Evolutionary conservation across 805 yeast species (phyloP).

Genomic region (Deakozyma indianensis): DNA sequence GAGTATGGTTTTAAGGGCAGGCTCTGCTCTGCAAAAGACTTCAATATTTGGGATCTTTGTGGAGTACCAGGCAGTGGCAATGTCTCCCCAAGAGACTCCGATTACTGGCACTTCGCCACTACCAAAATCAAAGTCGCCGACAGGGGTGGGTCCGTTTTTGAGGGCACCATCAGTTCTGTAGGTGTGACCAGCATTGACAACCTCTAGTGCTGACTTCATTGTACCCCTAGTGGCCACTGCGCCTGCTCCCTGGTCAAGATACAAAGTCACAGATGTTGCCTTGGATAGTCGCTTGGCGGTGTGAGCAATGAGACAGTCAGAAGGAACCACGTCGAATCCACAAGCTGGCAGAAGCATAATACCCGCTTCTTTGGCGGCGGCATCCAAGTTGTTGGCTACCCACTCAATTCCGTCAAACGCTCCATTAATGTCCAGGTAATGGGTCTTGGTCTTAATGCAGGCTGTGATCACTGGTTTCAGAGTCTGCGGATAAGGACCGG

Average conservation of each 20-base stretch:
- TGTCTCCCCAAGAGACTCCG: background rate
- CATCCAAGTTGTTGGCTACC: background rate
- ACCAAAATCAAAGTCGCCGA: background rate
- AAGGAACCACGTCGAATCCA: background rate
- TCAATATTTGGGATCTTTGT: background rate
- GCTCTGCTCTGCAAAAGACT: background rate
- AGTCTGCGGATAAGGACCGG: background rate
- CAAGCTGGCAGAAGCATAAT: background rate
- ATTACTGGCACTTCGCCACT: background rate
- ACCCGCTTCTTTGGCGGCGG: background rate
- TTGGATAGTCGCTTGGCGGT: background rate
- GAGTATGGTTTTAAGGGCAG: background rate
- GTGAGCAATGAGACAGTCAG: background rate
- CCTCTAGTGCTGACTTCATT: background rate
- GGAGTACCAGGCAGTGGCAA: background rate
- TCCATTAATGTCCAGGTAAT: background rate
- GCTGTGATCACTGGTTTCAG: background rate
- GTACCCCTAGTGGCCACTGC: background rate
- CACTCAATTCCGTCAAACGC: background rate
- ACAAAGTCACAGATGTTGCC: background rate
- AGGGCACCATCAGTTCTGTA: background rate
- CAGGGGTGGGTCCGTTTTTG: background rate
- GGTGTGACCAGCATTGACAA: background rate
- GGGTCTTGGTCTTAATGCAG: background rate
- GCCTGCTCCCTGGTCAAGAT: background rate